These are phyloP conservation scores for Dactylellina parvicollis DNA, from an alignment of 2,329 filamentous ascomycete species.

Conservation along the genomic window DNA sequence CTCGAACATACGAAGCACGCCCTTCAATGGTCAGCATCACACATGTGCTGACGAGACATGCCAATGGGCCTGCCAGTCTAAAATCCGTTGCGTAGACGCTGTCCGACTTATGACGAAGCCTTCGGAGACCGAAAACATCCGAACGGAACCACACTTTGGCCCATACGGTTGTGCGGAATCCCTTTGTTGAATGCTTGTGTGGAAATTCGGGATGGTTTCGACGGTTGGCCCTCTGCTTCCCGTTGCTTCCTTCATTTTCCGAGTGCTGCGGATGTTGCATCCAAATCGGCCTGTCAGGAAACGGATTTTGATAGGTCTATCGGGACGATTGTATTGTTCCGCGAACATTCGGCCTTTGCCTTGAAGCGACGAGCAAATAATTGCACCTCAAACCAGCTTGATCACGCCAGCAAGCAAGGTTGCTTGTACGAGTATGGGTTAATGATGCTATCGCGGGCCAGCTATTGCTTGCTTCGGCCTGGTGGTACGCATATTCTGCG, in stretches of 20 bases:
- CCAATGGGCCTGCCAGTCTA: neutral
- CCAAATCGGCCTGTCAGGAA: conserved; percentile 4
- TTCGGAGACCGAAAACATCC: conserved; percentile 13
- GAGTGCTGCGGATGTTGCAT: conserved; percentile 12
- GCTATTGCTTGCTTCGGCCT: conserved; percentile 24
- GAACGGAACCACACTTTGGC: neutral
- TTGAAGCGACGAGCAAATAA: conserved; percentile 14
- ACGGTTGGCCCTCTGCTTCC: neutral
- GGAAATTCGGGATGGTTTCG: neutral
- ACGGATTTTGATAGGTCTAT: conserved; percentile 41
- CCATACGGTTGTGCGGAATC: neutral
- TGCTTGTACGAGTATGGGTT: conserved; percentile 22
- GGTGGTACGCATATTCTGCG: conserved; percentile 44
- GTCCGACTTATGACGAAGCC: conserved; percentile 40
- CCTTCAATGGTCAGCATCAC: conserved; percentile 17
- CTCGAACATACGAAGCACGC: neutral
- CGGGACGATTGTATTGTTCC: conserved; percentile 42
- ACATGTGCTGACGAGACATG: conserved; percentile 23
- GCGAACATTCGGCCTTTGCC: conserved; percentile 35
- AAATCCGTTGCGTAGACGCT: conserved; percentile 14
- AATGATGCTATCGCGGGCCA: conserved; percentile 27
- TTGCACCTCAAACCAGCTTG: conserved; percentile 32
- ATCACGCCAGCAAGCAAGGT: conserved; percentile 46
- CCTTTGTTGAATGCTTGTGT: neutral
- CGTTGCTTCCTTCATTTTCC: conserved; percentile 26